These are phyloP conservation scores for Periconia macrospinosa DNA, from an alignment of 2,329 filamentous ascomycete genomes.

Conservation along the genomic window DNA sequence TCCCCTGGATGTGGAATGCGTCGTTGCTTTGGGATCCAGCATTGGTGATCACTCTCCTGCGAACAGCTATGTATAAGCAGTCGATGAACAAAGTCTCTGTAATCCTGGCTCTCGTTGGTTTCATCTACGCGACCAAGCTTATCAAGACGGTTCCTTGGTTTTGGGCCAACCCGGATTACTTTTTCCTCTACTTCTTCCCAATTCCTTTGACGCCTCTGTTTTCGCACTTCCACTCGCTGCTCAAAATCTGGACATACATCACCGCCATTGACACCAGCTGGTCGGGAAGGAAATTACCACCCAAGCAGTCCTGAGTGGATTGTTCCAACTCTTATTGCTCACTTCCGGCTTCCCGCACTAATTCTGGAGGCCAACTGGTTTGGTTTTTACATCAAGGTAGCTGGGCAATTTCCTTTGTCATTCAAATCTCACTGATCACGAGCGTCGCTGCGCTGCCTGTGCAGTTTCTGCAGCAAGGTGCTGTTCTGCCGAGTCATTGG, in stretches of 20 bases:
- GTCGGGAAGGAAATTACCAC: slow-evolving; percentile 14
- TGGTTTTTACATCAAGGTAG: too few species aligned
- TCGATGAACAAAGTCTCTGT: slow-evolving; percentile 2
- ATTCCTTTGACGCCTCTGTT: slow-evolving; percentile 21
- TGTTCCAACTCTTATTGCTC: neutral
- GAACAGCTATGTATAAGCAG: slow-evolving; percentile 9
- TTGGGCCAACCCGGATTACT: slow-evolving; percentile 15
- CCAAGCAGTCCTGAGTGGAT: neutral
- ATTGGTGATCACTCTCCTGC: slow-evolving; percentile 8
- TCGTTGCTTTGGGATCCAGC: slow-evolving; percentile 25
- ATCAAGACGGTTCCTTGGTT: slow-evolving; percentile 28
- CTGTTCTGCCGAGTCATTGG: slow-evolving; percentile 29
- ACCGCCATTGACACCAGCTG: slow-evolving; percentile 19
- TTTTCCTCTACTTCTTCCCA: slow-evolving; percentile 20
- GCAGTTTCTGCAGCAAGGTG: slow-evolving; percentile 36
- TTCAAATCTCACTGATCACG: slow-evolving; percentile 3
- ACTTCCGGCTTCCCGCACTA: too few species aligned
- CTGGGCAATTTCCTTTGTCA: too few species aligned
- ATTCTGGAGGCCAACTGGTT: too few species aligned
- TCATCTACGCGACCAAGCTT: slow-evolving; percentile 23
- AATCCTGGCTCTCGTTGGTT: slow-evolving; percentile 4
- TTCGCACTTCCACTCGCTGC: slow-evolving; percentile 17
- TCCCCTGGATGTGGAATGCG: slow-evolving; percentile 30
- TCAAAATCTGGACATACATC: slow-evolving; percentile 19
- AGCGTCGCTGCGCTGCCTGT: slow-evolving; percentile 37